Evolutionary conservation across 108 stramenopile genomes (phyloP).

Genomic region (Nannochloropsis oceanica): DNA sequence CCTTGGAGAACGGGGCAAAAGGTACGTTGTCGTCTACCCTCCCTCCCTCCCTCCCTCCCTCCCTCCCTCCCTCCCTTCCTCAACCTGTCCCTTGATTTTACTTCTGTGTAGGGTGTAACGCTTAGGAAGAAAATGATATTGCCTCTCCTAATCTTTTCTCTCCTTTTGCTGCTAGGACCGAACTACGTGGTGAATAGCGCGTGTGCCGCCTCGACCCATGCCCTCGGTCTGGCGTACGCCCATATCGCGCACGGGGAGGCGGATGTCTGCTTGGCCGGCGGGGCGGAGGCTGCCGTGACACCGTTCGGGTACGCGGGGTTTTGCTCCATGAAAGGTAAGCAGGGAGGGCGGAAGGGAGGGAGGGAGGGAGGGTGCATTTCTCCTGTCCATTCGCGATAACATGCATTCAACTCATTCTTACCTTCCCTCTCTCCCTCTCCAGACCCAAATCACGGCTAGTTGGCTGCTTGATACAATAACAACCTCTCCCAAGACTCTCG

Average conservation of each 20-base stretch:
- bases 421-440: no score
- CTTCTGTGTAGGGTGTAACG: no score
- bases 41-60: neutral
- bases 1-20: slow-evolving; percentile 34
- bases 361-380: no score
- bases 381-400: no score
- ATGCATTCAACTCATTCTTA: no score
- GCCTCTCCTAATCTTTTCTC: no score
- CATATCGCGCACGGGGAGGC: slow-evolving; percentile 65
- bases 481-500: no score
- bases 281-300: slow-evolving; percentile 78
- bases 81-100: no score
- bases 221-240: slow-evolving; percentile 57
- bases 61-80: neutral
- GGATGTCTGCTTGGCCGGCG: slow-evolving; percentile 74
- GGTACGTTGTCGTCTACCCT: slow-evolving; percentile 18
- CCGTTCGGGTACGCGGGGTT: slow-evolving; percentile 74
- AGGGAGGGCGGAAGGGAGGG: neutral
- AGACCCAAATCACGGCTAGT: no score
- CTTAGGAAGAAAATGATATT: no score
- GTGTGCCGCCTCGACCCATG: slow-evolving; percentile 72
- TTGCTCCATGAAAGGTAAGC: slow-evolving; percentile 62
- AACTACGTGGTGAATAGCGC: slow-evolving; percentile 71
- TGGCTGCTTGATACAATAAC: no score
- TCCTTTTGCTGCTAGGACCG: neutral